A percentile compares a stretch with the other conserved stretches of the same genome.
Evolutionary conservation across 768 basidiomycete genomes (phyloP).

Genomic region (Dentipellis fragilis): DNA sequence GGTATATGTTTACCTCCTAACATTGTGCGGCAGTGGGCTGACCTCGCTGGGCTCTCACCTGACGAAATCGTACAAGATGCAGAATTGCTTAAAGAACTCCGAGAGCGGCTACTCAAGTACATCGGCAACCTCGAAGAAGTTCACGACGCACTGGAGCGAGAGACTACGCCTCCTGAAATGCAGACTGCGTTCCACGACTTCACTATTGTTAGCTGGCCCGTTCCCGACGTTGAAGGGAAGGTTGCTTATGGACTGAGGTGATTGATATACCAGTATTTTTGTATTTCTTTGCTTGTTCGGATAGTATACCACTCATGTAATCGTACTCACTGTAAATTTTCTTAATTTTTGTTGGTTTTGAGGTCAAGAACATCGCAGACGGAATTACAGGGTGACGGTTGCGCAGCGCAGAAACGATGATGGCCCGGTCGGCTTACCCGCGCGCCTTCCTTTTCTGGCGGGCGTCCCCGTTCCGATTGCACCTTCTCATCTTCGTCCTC

Average conservation of each 20-base stretch:
- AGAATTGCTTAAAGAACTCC: neutral
- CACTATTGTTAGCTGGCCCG: slow-evolving; percentile 9
- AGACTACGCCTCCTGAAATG: neutral
- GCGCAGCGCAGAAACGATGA: no score
- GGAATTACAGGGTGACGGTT: no score
- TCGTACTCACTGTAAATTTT: no score
- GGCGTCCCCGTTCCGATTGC: no score
- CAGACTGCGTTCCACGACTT: slow-evolving; percentile 5
- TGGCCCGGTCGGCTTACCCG: no score
- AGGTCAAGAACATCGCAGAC: no score
- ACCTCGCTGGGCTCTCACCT: slow-evolving; percentile 4
- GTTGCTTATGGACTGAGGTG: neutral
- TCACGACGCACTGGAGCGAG: slow-evolving; percentile 3
- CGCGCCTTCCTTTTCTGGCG: no score
- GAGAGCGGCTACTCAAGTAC: slow-evolving; percentile 6
- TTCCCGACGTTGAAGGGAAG: neutral
- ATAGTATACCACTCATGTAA: no score
- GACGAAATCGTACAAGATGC: neutral
- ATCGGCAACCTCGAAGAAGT: slow-evolving; percentile 10
- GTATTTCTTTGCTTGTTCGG: no score
- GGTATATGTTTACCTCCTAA: neutral
- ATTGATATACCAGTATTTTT: neutral
- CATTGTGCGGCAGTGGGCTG: slow-evolving; percentile 1
- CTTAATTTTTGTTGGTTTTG: no score
- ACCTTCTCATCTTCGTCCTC: no score